Evolutionary conservation across 768 basidiomycete species (phyloP), one percentile per base, ranked within the genome.

Genomic region (Postia placenta): DNA sequence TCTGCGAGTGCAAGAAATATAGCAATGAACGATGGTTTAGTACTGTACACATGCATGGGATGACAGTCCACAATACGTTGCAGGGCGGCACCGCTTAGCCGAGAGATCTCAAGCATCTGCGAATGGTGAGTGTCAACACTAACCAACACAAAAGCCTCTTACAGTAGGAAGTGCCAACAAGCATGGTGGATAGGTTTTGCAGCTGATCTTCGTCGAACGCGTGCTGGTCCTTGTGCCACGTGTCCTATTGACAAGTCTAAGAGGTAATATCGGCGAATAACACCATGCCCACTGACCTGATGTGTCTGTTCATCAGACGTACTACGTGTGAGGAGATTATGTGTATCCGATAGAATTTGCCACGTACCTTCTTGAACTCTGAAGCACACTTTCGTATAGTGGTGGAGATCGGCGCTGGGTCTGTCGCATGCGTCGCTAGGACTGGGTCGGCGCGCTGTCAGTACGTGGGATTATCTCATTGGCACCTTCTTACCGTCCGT

Each of bases 91-190:
- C n/a, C n/a, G n/a, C n/a, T n/a, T n/a, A n/a, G n/a, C n/a, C n/a
- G n/a, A n/a, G n/a, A n/a, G n/a, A n/a, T n/a, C n/a, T n/a, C n/a
- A n/a, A n/a, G n/a, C n/a, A n/a, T n/a, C n/a, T n/a, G n/a, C n/a
- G n/a, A n/a, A n/a, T n/a, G n/a, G n/a, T n/a, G n/a, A n/a, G n/a
- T n/a, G n/a, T n/a, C n/a, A n/a, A n/a, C n/a, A n/a, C n/a, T n/a
- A n/a, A n/a, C n/a, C n/a, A n/a, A n/a, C n/a, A n/a, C n/a, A n/a
- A n/a, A n/a, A n/a, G 15, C 9, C 30, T 33, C 83, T 71, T 61
- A 87, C 87, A 90, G 62, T 91, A 91, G 14, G 87, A 92, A 42
- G 89, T 94, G 38, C 92, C 92, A 24, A 90, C 87, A 30, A 94
- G 73, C 81, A 93, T 92, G 33, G 85, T 83, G 22, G 89, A 88